Evolutionary conservation across 192 early-diverging fungal species (phyloP), one percentile per base, ranked within the genome.

Genomic region (Umbelopsis isabellina): DNA sequence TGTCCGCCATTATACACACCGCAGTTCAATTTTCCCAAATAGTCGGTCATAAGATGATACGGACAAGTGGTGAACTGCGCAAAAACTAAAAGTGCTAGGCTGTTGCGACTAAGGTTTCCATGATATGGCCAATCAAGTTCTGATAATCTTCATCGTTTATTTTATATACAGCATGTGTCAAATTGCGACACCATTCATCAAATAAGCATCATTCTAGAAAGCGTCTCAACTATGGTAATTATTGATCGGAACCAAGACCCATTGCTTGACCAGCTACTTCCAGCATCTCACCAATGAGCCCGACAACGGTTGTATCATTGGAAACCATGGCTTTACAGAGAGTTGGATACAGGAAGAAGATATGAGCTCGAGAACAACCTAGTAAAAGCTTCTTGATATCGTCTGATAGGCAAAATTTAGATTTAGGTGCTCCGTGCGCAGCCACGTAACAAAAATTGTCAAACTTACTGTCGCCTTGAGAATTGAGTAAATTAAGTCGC

Each of bases 321-420:
- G 81, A 80, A 15, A 80, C 78, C 70, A 87, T 79, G 21, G 83
- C 82, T 37, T 89, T 82, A 72, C 86, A 89, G 20, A 93, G 66
- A 15, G 83, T 50, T 16, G 88, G 87, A 73, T 91, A 92, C 41
- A 93, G 73, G 71, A 84, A 87, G 79, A 91, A 93, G 33, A 92
- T 27, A 55, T 91, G 89, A n/a, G 89, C 88, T 25, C 73, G 75
- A 7, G 80, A 69, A 22, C 89, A 86, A 20, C 84, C 76, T 25
- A 92, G 77, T 58, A 90, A 75, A 55, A 84, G 75, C 44, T 82
- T 75, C 46, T 82, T 83, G 44, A 85, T 64, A 18, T 75, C 77
- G 70, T 82, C 86, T 85, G 58, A 33, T 35, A 18, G 15, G 49
- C 33, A 50, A 13, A 21, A 21, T n/a, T n/a, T 11, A 74, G 12